Conservation (phyloP, 208 protist species). For the Leishmania major region DNA sequence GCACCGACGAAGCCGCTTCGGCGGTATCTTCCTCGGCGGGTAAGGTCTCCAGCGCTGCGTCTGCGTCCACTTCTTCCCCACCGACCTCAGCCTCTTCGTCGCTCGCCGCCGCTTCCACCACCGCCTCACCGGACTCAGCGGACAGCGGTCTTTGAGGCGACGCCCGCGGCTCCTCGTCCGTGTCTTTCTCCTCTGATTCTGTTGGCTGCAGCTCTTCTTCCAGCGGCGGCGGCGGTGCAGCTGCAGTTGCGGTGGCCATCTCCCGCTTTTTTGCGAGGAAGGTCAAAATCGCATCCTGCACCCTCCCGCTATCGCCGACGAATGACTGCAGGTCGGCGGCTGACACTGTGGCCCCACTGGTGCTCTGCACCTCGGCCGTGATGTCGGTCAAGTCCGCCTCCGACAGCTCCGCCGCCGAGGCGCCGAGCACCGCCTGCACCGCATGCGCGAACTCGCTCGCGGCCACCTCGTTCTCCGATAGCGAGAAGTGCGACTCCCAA, state of each 20-base stretch:
- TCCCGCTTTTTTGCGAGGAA: conserved; percentile 14
- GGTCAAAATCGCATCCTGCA: conserved; percentile 29
- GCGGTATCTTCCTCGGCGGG: neutral
- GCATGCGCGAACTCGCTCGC: conserved; percentile 50
- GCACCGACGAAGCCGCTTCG: neutral
- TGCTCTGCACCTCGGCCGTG: conserved; percentile 35
- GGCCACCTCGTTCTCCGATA: conserved; percentile 67
- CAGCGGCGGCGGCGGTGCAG: neutral
- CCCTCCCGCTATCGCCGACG: conserved; percentile 47
- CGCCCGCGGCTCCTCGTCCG: conserved; percentile 4
- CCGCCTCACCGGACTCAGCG: neutral
- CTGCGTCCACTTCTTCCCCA: neutral
- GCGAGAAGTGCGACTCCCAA: conserved; percentile 74
- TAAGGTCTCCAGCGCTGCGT: neutral
- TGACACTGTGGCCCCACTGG: conserved; percentile 37
- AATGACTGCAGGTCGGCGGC: conserved; percentile 66
- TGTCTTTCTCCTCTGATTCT: conserved; percentile 4
- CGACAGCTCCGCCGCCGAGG: conserved; percentile 11
- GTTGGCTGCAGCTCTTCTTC: neutral
- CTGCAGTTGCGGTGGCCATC: neutral
- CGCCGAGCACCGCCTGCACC: conserved; percentile 21
- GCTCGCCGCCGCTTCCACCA: conserved; percentile 8
- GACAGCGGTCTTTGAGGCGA: neutral
- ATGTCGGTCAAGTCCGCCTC: conserved; percentile 37
- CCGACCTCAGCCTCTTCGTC: neutral